A percentile compares a stretch with the other conserved stretches of the same genome.
Conservation (phyloP, 192 early-diverging fungal genomes). For the Linnemannia elongata region DNA sequence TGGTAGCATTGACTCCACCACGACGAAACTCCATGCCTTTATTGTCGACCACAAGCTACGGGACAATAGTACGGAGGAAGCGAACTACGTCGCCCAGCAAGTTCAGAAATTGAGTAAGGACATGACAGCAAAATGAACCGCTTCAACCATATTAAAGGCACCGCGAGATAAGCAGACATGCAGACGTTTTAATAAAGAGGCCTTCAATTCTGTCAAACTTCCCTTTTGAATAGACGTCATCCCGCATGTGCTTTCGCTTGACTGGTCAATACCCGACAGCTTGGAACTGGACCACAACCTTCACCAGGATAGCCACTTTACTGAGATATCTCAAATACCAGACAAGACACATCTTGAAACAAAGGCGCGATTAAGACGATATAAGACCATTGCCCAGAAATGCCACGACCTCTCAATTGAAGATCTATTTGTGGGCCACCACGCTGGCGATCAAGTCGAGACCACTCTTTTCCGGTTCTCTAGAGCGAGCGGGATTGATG, state of each 20-base stretch:
- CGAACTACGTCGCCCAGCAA: conserved; percentile 39
- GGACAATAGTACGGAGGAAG: conserved; percentile 55
- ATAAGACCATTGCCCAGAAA: conserved; percentile 51
- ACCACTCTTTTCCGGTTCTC: conserved; percentile 58
- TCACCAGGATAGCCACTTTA: neutral
- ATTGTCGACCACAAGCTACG: conserved; percentile 65
- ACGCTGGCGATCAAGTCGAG: conserved; percentile 63
- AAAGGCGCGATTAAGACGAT: conserved; percentile 51
- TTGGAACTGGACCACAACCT: neutral
- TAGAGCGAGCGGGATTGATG: conserved; percentile 61
- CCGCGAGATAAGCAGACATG: neutral
- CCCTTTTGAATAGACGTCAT: neutral
- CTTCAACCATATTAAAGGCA: neutral
- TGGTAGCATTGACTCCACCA: too few species aligned
- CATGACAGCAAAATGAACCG: neutral
- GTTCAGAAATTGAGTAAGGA: conserved; percentile 44
- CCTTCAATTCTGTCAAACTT: neutral
- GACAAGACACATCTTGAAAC: conserved; percentile 54
- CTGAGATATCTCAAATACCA: conserved; percentile 6
- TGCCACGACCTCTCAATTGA: conserved; percentile 52
- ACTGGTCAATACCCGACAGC: conserved; percentile 7
- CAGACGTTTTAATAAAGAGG: neutral
- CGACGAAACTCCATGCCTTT: conserved; percentile 45
- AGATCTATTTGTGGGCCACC: conserved; percentile 61
- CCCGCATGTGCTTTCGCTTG: conserved; percentile 20